phyloP scores from a whole-genome alignment of 768 basidiomycete genomes.

The Strobilomyces echinocephalus region DNA sequence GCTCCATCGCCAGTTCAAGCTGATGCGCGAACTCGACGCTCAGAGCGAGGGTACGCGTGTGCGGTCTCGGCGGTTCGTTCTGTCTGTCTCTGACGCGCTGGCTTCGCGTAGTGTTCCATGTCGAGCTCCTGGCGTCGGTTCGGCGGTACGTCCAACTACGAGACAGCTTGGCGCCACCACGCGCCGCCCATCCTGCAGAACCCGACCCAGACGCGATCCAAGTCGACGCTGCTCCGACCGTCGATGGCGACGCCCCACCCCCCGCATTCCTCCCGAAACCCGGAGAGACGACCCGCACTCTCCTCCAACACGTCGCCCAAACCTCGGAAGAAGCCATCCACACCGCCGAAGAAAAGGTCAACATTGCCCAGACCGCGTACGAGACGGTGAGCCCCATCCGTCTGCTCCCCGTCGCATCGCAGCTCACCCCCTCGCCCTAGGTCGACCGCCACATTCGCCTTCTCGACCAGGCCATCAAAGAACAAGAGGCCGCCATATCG shows the following conservation, averaged over 20 bases:
- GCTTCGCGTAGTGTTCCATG: slow-evolving; percentile 33
- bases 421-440: slow-evolving; percentile 34
- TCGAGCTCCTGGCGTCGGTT: slow-evolving; percentile 41
- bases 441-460: slow-evolving; percentile 76
- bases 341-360: slow-evolving; percentile 73
- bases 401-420: background rate
- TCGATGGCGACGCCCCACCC: background rate
- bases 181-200: background rate
- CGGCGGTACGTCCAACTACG: slow-evolving; percentile 44
- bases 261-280: slow-evolving; percentile 13
- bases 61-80: background rate
- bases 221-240: slow-evolving; percentile 1
- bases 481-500: slow-evolving; percentile 52
- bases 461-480: slow-evolving; percentile 68
- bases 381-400: slow-evolving; percentile 50
- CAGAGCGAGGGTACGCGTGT: slow-evolving; percentile 48
- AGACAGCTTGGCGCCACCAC: slow-evolving; percentile 17
- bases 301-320: slow-evolving; percentile 56
- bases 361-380: slow-evolving; percentile 63
- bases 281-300: slow-evolving; percentile 40
- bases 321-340: slow-evolving; percentile 57
- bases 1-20: slow-evolving; percentile 61
- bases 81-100: slow-evolving; percentile 1
- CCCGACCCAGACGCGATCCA: slow-evolving; percentile 1
- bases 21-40: slow-evolving; percentile 71